Conservation (phyloP, 352 stramenopile species). For the Phytophthora aleatoria region DNA sequence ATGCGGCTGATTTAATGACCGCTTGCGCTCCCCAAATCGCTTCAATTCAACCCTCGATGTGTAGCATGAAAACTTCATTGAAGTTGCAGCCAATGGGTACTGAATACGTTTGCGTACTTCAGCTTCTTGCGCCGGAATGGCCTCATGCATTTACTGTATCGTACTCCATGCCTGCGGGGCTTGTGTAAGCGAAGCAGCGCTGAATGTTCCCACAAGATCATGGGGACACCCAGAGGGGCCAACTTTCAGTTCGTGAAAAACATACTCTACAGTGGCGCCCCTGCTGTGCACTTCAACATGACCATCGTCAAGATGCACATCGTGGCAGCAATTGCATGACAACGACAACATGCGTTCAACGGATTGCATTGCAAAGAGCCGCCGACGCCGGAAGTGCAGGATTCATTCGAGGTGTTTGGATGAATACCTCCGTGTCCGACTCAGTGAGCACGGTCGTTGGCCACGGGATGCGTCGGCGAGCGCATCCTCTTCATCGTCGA, state of each 20-base stretch:
- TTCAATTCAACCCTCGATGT: not conserved
- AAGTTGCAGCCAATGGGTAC: constrained; percentile 1
- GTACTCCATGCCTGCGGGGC: not conserved
- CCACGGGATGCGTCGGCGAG: constrained; percentile 1
- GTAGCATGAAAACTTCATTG: not conserved
- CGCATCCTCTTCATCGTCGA: constrained; percentile 12
- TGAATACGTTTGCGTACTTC: not conserved
- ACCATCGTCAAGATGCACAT: constrained; percentile 8
- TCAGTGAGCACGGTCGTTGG: constrained; percentile 7
- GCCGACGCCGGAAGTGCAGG: constrained; percentile 7
- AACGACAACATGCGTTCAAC: not conserved
- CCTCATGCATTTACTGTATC: not conserved
- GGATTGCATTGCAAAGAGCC: constrained; percentile 1
- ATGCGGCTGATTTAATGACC: not conserved
- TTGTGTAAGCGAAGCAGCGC: not conserved
- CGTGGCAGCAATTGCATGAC: not conserved
- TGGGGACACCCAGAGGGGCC: not conserved
- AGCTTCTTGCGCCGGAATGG: not conserved
- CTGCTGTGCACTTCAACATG: constrained; percentile 30
- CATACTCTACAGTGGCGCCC: not conserved
- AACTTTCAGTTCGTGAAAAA: no score
- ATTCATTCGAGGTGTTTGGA: constrained; percentile 19
- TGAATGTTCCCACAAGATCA: not conserved
- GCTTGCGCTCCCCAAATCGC: not conserved
- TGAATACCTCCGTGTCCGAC: constrained; percentile 14